Base-by-base conservation (phyloP, 2,329 filamentous ascomycete species). In the Chaetomium globosum region DNA sequence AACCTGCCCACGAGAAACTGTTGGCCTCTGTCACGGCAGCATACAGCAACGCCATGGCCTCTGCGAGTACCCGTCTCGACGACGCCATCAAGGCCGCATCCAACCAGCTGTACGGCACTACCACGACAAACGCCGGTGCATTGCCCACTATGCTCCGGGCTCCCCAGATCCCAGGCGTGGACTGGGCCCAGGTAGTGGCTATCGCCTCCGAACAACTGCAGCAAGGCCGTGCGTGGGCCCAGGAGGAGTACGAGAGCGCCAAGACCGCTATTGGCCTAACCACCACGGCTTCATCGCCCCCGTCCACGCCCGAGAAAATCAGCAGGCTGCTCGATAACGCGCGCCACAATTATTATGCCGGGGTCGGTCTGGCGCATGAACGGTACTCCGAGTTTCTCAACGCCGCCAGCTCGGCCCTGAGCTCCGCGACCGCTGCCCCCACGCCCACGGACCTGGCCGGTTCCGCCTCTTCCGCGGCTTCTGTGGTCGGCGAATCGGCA, bases 311-410 rank as follows among this genome's bases (percentile, higher is more conserved):
- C 13, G 77, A 78, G 65, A 77, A 74, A 75, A 83, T 76, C 66
- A 88, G 79, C 76, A 88, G 78, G 80, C 84, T 82, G 78, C 85
- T 79, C 74, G 86, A 81, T 74, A 88, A 82, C 79, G 89, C 85
- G 54, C 84, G 82, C 70, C 78, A 83, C 70, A 84, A 87, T 73
- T 94, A 94, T 76, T 93, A 92, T 71, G 89, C 92, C 68, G 91
- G 89, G 12, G 77, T 95, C 28, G 92, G 92, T 31, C 76, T 92
- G 53, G 92, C 92, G 0, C 89, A 96, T 72, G 91, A 88, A 52
- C 86, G 89, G 46, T 95, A 95, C 75, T 87, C 88, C 5, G 88
- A 89, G 58, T 94, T 95, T 72, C 69, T 95, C 2, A 82, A 82
- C 13, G 87, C 88, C 4, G 91, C 90, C 8, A 92, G 89, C 10